Evolutionary conservation across 495 filamentous ascomycete species (phyloP), one percentile per base, ranked within the genome.

Genomic region (Penicillium psychrofluorescens): DNA sequence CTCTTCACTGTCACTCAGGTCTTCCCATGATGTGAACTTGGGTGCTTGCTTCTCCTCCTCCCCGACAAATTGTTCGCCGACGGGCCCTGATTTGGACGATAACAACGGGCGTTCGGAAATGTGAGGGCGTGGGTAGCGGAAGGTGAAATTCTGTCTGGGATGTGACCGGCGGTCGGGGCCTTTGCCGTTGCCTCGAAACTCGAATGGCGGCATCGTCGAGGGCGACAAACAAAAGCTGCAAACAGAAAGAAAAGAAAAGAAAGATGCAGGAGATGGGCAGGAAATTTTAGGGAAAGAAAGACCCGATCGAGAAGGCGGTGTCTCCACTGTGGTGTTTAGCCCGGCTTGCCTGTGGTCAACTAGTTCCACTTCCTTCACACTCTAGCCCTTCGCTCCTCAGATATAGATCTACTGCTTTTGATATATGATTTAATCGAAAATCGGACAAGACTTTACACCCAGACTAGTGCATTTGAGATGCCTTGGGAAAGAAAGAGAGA

Each of bases 1-100:
- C 57, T 86, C 83, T 40, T 88, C 87, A 50, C 80, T 85, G 49
- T 87, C 81, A 22, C 84, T 85, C 12, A 88, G 61, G 7, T 85
- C 75, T 7, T 80, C 74, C 1, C 83, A 44, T 11, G 73, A 47
- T 1, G 70, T 58, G 36, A 70, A 78, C 36, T 68, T 75, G 36
- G 57, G 49, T 13, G 44, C 51, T 2, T 59, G 52, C 36, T 64
- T 66, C 13, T 49, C 58, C 45, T 7, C 49, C 45, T 55, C 56
- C 0, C 58, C 57, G 3, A 62, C 41, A 2, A 77, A 48, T 29
- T 58, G 45, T 14, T 76, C 65, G 6, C 69, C 62, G 0, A 64
- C 67, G 31, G 48, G 44, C 46, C 71, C 68, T 41, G 63, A 52
- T 34, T 59, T 58, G 11, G 45, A 40, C 36, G 55, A 56, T 12